Base-by-base conservation (phyloP, 805 yeast genomes). In the Suhomyces pyralidae region DNA sequence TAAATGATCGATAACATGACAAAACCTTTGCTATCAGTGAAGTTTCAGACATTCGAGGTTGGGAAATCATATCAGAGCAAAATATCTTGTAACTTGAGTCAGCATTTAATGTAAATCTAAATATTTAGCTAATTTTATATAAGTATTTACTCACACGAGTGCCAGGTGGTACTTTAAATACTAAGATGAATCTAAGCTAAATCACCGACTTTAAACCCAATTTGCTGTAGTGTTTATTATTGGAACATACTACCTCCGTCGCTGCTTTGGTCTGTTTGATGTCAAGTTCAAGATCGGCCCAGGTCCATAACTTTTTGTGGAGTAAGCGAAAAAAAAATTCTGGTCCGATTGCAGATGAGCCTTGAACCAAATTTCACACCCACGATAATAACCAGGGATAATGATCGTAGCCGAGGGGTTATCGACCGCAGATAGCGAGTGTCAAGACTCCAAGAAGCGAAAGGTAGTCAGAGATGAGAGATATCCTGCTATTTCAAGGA, bases 401-500 rank as follows among this genome's bases (percentile, higher is more conserved):
- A 38, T 38, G 42, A 38, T 38, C 17, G 17, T 38, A 12, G 42
- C 42, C 7, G 42, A 38, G 7, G 42, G 24, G n/a, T 17, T 38
- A 19, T 8, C 24, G 42, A 38, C 7, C 8, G 24, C 24, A 17
- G 42, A 24, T 9, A 17, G 14, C 24, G 14, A 17, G 42, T 3
- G n/a, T 4, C 42, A 7, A 17, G n/a, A 38, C 9, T 20, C 43
- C 26, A 57, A 57, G 30, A 47, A 51, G 15, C 38, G 51, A 34
- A 53, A 36, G 28, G n/a, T 47, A 1, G 51, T 34, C 9, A 12
- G 22, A 15, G 36, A n/a, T 12, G 51, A 46, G 28, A 17, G 8
- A 12, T 56, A 56, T 43, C 50, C 56, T 3, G 48, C 54, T 34
- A 45, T 10, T 5, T 46, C 51, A 9, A 19, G 61, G n/a, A 46